Evolutionary conservation across 495 filamentous ascomycete genomes (phyloP), one percentile per base, ranked within the genome.

Genomic region (Pyrenula massariospora): DNA sequence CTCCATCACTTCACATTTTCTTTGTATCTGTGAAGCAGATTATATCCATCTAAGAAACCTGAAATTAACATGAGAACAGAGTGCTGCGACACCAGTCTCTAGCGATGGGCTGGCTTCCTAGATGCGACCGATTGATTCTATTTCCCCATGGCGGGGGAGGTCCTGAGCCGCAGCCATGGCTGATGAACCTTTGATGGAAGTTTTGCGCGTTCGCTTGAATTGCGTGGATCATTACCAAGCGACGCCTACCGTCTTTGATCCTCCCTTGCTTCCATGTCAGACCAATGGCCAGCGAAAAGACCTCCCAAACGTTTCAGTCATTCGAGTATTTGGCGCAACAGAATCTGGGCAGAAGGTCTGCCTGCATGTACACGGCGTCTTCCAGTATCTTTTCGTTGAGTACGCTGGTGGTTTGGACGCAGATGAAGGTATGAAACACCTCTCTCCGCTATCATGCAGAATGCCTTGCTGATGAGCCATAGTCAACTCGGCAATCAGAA

Each of bases 261-360:
- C 93, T 59, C 75, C 75, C 47, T 72, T 97, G 57, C 84, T 83
- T 47, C 70, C 62, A 56, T 78, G 74, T 55, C 73, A 82, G 66
- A 68, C 76, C 15, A 56, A 73, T 68, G 47, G 77, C 74, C 67
- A 68, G 66, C 65, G 75, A 62, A 59, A 84, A 59, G 66, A 77
- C 54, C 77, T 79, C 36, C 83, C 88, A 1, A 85, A 78, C 55
- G 83, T 97, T 10, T 94, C 93, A 1, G 83, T 97, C 22, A 85
- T 98, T 53, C 83, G 93, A 59, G 81, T 93, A 20, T 98, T 96
- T 68, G 94, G 93, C 0, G 84, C 90, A 2, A 96, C 93, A 1
- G 94, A 96, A 68, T 88, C 90, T 0, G 94, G 94, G 1, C 92
- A 98, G 68, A 95, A 91, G 60, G 88, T 97, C 15, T 97, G 93